A percentile compares a stretch with the other conserved stretches of the same genome.
phyloP scores from a whole-genome alignment of 2,329 filamentous ascomycete genomes.

The Pleomassaria siparia region DNA sequence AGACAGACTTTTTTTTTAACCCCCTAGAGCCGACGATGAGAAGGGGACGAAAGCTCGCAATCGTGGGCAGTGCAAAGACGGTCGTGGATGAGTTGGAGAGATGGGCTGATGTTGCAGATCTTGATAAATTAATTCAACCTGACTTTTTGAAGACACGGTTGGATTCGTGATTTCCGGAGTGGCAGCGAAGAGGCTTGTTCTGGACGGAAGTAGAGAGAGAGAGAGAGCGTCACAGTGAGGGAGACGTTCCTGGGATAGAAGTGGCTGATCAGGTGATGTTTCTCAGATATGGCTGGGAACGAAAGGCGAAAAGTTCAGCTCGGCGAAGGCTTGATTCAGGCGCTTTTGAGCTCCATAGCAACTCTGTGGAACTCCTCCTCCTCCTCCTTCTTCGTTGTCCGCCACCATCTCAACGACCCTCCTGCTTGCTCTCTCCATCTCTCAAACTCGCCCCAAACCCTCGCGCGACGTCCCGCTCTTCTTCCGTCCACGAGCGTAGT shows the following conservation, averaged over 20 bases:
- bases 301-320: no score
- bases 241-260: conserved; percentile 12
- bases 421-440: conserved; percentile 6
- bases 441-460: conserved; percentile 3
- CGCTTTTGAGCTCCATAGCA: no score
- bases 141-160: conserved; percentile 25
- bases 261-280: conserved; percentile 14
- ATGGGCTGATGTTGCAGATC: conserved; percentile 67
- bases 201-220: conserved; percentile 16
- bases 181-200: conserved; percentile 33
- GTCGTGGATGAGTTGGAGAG: conserved; percentile 67
- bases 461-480: neutral
- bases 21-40: conserved; percentile 40
- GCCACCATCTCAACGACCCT: conserved; percentile 7
- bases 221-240: conserved; percentile 11
- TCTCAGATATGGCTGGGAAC: conserved; percentile 14
- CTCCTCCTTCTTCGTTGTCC: neutral
- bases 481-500: conserved; percentile 10
- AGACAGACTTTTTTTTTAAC: no score
- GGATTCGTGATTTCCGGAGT: conserved; percentile 24
- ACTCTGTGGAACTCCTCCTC: no score
- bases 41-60: conserved; percentile 69
- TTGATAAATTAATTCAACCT: conserved; percentile 68
- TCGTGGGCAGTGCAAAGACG: conserved; percentile 62
- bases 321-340: no score